Evolutionary conservation across 2,329 filamentous ascomycete species (phyloP).

Genomic region (Neofusicoccum laricinum): DNA sequence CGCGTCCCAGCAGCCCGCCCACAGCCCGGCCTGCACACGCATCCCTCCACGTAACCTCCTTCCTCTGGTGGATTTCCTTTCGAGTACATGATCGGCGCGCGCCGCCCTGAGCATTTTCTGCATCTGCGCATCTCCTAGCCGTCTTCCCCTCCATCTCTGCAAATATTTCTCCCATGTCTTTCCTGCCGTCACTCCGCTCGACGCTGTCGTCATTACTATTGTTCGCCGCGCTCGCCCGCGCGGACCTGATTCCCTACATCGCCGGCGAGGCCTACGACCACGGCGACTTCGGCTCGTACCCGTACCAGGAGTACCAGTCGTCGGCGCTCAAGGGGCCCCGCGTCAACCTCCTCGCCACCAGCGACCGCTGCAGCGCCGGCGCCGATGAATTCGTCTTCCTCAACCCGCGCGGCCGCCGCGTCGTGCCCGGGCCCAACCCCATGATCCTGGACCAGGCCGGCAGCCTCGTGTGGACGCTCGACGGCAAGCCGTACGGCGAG

Average conservation of each 20-base stretch:
- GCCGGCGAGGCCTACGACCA: conserved; percentile 21
- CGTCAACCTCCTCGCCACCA: conserved; percentile 19
- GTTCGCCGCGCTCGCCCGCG: not conserved
- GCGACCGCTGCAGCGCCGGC: conserved; percentile 11
- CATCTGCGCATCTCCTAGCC: not conserved
- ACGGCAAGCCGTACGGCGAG: conserved; percentile 23
- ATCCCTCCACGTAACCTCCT: not conserved
- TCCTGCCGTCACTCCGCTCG: not conserved
- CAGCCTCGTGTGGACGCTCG: conserved; percentile 32
- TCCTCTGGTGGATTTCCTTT: not conserved
- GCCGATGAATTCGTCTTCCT: conserved; percentile 18
- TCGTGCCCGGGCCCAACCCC: conserved; percentile 26
- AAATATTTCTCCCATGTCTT: conserved; percentile 4
- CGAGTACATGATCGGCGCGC: not conserved
- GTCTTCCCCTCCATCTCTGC: not conserved
- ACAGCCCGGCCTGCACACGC: not conserved
- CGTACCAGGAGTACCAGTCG: conserved; percentile 18
- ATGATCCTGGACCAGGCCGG: conserved; percentile 35
- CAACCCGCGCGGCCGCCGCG: conserved; percentile 17
- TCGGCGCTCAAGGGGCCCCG: conserved; percentile 18
- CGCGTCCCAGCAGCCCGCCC: not conserved
- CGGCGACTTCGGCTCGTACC: conserved; percentile 22
- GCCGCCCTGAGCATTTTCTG: not conserved
- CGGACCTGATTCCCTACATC: conserved; percentile 18
- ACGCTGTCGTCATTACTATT: conserved; percentile 11